Evolutionary conservation across 768 basidiomycete genomes (phyloP).

Genomic region (Asterophora lycoperdoides): DNA sequence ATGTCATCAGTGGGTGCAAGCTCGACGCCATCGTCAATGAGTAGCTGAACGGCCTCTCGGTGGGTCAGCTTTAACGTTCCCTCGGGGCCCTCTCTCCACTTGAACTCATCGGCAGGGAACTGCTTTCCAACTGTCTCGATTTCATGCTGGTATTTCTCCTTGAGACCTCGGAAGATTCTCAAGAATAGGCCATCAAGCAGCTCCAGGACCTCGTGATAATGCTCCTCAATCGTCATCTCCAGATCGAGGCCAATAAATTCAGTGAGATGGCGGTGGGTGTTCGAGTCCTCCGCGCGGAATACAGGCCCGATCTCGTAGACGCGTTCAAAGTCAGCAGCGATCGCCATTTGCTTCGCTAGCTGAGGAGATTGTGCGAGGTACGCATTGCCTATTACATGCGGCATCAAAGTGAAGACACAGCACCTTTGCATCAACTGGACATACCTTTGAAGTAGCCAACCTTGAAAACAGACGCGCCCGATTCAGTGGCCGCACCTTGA

Average conservation of each 20-base stretch:
- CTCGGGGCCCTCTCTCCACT: constrained; percentile 87
- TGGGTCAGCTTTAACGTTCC: constrained; percentile 85
- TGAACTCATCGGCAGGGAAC: constrained; percentile 95
- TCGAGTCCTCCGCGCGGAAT: constrained; percentile 96
- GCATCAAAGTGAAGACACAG: not conserved
- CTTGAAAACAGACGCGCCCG: constrained; percentile 96
- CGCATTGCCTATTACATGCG: constrained; percentile 57
- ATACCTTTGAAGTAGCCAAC: constrained; percentile 95
- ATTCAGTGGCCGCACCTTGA: constrained; percentile 95
- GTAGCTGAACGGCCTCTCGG: constrained; percentile 80
- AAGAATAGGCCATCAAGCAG: constrained; percentile 84
- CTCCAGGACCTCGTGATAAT: constrained; percentile 97
- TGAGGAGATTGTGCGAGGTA: constrained; percentile 97
- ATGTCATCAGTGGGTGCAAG: constrained; percentile 84
- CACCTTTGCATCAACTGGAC: not conserved
- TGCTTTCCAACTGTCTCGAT: constrained; percentile 79
- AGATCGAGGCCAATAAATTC: constrained; percentile 99
- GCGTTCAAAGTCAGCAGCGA: constrained; percentile 96
- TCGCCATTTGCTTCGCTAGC: constrained; percentile 98
- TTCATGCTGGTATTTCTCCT: constrained; percentile 73
- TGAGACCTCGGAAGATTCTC: constrained; percentile 80
- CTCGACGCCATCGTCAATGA: constrained; percentile 82
- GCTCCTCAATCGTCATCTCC: constrained; percentile 98
- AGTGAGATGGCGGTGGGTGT: constrained; percentile 96
- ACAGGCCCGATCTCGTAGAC: constrained; percentile 97